These are phyloP conservation scores for Platanthera guangdongensis DNA, from an alignment of 106 monocot genomes.

Conservation along the genomic window DNA sequence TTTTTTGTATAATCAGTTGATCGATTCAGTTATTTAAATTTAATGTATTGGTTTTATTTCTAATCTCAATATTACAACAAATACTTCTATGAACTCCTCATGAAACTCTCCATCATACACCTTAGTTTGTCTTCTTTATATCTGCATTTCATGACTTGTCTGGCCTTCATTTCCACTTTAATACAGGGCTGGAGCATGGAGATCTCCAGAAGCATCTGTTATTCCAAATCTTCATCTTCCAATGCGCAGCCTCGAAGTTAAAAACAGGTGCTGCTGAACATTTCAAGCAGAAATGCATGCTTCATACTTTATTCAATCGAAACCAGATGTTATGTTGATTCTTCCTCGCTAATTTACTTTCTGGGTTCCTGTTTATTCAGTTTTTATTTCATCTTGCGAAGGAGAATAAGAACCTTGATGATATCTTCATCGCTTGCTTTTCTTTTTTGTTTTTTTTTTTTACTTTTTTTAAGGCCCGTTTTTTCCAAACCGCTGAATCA, in stretches of 20 bases:
- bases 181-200: constrained; percentile 39
- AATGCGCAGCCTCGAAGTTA: constrained; percentile 60
- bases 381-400: not conserved
- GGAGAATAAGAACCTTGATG: no score
- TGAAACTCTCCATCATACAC: not conserved
- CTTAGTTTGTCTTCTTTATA: not conserved
- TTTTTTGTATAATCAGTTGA: no score
- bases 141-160: not conserved
- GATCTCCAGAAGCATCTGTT: constrained; percentile 31
- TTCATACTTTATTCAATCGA: not conserved
- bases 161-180: not conserved
- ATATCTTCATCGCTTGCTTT: no score
- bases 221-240: constrained; percentile 53
- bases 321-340: not conserved
- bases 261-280: constrained; percentile 35
- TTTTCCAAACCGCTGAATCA: no score
- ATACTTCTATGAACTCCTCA: no score
- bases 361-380: not conserved
- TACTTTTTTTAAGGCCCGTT: no score
- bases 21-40: no score
- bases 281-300: not conserved
- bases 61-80: no score
- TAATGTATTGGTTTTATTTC: no score
- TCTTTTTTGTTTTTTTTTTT: no score
- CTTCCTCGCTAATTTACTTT: not conserved